Evolutionary conservation across 345 rosid species (phyloP).

Genomic region (Dipteronia dyeriana): DNA sequence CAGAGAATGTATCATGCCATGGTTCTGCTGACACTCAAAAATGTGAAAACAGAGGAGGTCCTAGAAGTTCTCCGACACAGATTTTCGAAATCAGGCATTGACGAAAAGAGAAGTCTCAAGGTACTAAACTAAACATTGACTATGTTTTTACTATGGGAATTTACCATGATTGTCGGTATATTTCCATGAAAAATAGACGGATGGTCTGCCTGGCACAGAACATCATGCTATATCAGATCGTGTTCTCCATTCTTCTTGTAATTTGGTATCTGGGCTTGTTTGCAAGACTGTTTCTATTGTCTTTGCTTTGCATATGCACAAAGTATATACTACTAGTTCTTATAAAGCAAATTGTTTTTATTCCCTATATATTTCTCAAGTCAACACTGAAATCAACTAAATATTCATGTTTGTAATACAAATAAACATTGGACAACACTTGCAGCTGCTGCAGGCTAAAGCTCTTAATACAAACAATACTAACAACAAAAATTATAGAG

Average conservation of each 20-base stretch:
- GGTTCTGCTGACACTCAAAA: conserved; percentile 60
- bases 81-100: conserved; percentile 70
- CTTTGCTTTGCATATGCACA: background rate
- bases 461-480: background rate
- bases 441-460: background rate
- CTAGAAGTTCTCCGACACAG: conserved; percentile 54
- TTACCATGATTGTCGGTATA: background rate
- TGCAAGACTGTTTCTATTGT: background rate
- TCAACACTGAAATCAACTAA: background rate
- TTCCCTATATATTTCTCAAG: background rate
- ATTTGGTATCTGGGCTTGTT: background rate
- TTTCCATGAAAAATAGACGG: background rate
- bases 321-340: background rate
- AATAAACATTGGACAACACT: background rate
- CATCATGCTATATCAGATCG: too few relatives aligned
- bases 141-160: background rate
- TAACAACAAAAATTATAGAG: background rate
- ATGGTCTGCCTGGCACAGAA: too few relatives aligned
- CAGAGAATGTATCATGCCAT: conserved; percentile 80
- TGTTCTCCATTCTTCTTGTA: background rate
- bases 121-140: background rate
- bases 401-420: background rate
- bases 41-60: conserved; percentile 53
- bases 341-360: background rate
- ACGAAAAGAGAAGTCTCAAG: conserved; percentile 59